Evolutionary conservation across 2,329 filamentous ascomycete genomes (phyloP), one percentile per base, ranked within the genome.

Genomic region (Ascochyta viciae-villosae): DNA sequence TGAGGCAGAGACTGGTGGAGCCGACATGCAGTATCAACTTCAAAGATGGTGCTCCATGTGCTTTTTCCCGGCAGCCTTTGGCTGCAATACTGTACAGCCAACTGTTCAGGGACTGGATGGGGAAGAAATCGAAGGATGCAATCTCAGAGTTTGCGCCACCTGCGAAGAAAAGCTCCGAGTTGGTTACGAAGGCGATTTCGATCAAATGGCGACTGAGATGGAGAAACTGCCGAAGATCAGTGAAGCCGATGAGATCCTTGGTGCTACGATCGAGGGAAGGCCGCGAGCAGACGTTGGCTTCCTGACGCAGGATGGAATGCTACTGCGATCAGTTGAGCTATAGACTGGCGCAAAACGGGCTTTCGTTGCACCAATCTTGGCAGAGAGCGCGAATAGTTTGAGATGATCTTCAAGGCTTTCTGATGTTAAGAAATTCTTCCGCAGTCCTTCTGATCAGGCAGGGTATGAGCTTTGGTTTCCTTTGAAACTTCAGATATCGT

Each of bases 1-100:
- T 3, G 24, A 6, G 2, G 61, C 64, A 5, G 54, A 60, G 12
- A 46, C 55, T 1, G 22, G 58, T 3, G 62, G 65, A 0, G 15
- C 19, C 0, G 55, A 48, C 0, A 42, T 63, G 23, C 54, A 54
- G 6, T 45, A 59, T 6, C 54, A 73, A 41, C 58, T 70, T 0
- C 47, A 62, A 38, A 58, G 63, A 0, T 74, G 70, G 70, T 75
- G 73, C 46, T 67, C 68, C 0, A 53, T 73, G 54, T 75, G 73
- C 51, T 68, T 73, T 38, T 61, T 62, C 1, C 58, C 64, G 0
- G 72, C 72, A 0, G 41, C 27, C 0, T 62, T 62, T 24, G 45
- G 47, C 5, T 75, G 49, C 22, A 72, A 58, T 29, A 56, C 45
- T 37, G 43, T 41, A 12, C 66, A 64, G 38, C 16, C 27, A 31